Conservation (phyloP, 495 filamentous ascomycete genomes). For the Xylaria scruposa region DNA sequence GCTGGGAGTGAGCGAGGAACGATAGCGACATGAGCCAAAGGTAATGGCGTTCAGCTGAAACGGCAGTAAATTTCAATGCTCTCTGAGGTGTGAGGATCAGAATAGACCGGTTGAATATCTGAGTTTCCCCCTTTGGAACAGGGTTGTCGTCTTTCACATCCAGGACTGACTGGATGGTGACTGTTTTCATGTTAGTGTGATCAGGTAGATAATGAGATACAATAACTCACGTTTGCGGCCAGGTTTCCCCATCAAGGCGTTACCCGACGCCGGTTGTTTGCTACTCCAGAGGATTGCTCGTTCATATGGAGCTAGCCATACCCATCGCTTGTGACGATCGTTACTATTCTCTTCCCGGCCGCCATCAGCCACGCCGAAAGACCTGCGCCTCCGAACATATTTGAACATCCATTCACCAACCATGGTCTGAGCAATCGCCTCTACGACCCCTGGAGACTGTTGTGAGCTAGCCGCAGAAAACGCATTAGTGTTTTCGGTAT, state of each 20-base stretch:
- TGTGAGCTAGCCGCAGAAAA: constrained; percentile 65
- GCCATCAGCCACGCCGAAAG: constrained; percentile 82
- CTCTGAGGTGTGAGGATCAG: constrained; percentile 91
- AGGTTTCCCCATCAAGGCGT: constrained; percentile 90
- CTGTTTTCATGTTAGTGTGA: constrained; percentile 53
- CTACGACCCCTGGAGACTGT: constrained; percentile 85
- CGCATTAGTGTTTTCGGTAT: constrained; percentile 55
- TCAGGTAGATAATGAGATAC: background rate
- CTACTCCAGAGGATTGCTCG: constrained; percentile 96
- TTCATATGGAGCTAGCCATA: constrained; percentile 97
- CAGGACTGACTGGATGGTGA: constrained; percentile 92
- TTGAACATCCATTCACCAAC: constrained; percentile 99
- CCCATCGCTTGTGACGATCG: constrained; percentile 92
- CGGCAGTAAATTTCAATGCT: constrained; percentile 93
- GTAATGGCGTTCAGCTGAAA: constrained; percentile 84
- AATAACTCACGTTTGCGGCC: constrained; percentile 88
- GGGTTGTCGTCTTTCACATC: constrained; percentile 97
- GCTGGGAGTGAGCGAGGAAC: constrained; percentile 86
- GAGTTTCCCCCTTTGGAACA: constrained; percentile 70
- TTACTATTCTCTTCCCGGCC: constrained; percentile 64
- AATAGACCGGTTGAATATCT: constrained; percentile 90
- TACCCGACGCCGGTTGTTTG: constrained; percentile 90
- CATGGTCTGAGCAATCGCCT: constrained; percentile 98
- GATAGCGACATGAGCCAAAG: constrained; percentile 94
- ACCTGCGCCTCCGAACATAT: constrained; percentile 90